Evolutionary conservation across 2,329 filamentous ascomycete genomes (phyloP), one percentile per base, ranked within the genome.

Genomic region (Lecanicillium sp.): DNA sequence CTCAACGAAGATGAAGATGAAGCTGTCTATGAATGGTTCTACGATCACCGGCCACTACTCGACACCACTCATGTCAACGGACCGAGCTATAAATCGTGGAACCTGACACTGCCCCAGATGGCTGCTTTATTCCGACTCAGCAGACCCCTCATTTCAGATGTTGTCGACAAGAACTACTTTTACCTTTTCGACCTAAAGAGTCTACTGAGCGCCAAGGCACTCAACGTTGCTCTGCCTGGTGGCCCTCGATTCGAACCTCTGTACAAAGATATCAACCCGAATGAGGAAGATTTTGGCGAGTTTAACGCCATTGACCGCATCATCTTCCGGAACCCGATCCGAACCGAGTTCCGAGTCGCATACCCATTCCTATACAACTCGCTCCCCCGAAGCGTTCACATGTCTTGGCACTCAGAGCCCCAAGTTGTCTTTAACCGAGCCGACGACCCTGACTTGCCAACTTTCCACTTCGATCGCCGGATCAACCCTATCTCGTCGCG

Each of bases 271-370:
- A 90, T 98, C 52, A 90, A 98, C 65, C 93, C 93, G 2, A 98
- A 98, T 59, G 91, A 97, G 57, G 93, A 98, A 66, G 93, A 98
- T 62, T 98, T 98, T 68, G 93, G 93, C 67, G 93, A 98, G 67
- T 98, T 98, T 76, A 98, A 98, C 62, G 93, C 93, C 27, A 98
- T 98, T 59, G 93, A 98, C 62, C 88, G 94, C 57, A 98, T 98
- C 68, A 98, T 98, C 57, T 98, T 98, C 77, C 86, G 93, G 55
- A 85, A 87, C 39, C 90, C 91, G 1, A 94, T 97, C 55, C 83
- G 91, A 57, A 98, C 91, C 8, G 93, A 98, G 68, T 96, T 94
- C 61, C 83, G 91, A 38, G 93, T 98, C 36, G 90, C 90, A 1
- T 97, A 88, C 64, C 93, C 93, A 0, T 96, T 86, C 64, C 75